Percentiles rank a stretch among this genome's conserved stretches.
phyloP scores from a whole-genome alignment of 352 stramenopile species.

The Globisporangium parvum region DNA sequence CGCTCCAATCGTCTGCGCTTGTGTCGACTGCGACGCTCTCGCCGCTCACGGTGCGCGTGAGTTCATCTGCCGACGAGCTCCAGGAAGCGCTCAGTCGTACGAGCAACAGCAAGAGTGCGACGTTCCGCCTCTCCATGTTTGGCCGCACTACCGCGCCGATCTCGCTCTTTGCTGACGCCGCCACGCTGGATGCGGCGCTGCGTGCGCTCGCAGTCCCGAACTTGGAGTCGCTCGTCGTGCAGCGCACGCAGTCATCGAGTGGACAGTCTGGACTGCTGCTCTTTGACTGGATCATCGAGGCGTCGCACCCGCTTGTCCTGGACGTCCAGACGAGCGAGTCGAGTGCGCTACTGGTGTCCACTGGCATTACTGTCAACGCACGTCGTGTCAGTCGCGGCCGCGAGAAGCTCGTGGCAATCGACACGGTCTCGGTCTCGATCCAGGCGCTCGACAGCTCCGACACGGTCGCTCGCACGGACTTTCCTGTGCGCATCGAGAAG shows the following conservation, averaged over 20 bases:
- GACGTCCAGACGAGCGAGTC: not conserved
- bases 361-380: not conserved
- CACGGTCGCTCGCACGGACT: not conserved
- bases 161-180: conserved; percentile 3
- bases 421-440: conserved; percentile 7
- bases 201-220: conserved; percentile 1
- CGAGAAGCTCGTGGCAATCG: conserved; percentile 2
- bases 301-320: conserved; percentile 5
- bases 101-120: not conserved
- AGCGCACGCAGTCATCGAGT: not conserved
- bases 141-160: conserved; percentile 3
- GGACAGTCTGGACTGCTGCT: not conserved
- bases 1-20: conserved; percentile 4
- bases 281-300: conserved; percentile 11
- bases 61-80: not conserved
- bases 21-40: conserved; percentile 1
- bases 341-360: not conserved
- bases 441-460: not conserved
- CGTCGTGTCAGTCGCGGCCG: conserved; percentile 3
- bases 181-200: conserved; percentile 8
- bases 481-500: conserved; percentile 7
- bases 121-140: conserved; percentile 10
- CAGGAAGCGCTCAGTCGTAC: not conserved
- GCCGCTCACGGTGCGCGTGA: not conserved
- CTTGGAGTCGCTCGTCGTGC: conserved; percentile 1